These are phyloP conservation scores for Tricholoma furcatifolium DNA, from an alignment of 768 basidiomycete genomes.

Conservation along the genomic window DNA sequence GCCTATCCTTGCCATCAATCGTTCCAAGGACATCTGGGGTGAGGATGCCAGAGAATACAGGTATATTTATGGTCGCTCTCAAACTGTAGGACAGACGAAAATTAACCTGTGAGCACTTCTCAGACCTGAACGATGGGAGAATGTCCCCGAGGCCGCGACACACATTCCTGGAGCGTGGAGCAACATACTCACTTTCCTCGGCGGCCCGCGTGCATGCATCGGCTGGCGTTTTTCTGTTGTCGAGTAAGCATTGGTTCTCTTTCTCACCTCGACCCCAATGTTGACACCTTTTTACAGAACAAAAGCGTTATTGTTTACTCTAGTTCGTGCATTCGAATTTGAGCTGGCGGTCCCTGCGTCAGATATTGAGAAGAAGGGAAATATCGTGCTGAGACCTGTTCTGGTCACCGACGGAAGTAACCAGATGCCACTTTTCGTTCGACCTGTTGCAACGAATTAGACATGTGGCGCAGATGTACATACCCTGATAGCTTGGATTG, in stretches of 20 bases:
- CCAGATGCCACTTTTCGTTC: constrained; percentile 44
- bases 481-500: too few species aligned
- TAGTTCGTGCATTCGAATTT: constrained; percentile 53
- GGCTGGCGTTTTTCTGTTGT: constrained; percentile 61
- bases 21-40: constrained; percentile 56
- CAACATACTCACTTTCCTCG: constrained; percentile 58
- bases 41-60: constrained; percentile 58
- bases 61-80: constrained; percentile 29
- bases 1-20: constrained; percentile 53
- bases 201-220: constrained; percentile 31
- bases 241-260: constrained; percentile 32
- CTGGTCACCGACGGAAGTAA: constrained; percentile 36
- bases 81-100: background rate
- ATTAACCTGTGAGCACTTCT: constrained; percentile 22
- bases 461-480: too few species aligned
- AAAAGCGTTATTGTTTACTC: constrained; percentile 43
- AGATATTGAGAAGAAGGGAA: constrained; percentile 37
- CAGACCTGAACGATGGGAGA: constrained; percentile 66
- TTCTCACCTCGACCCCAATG: constrained; percentile 3
- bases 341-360: constrained; percentile 47
- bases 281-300: constrained; percentile 17
- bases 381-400: constrained; percentile 44
- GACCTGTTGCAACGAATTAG: constrained; percentile 11
- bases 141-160: constrained; percentile 39
- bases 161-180: constrained; percentile 60